Percentiles rank a stretch among this genome's conserved stretches.
Conservation (phyloP, 2,329 filamentous ascomycete species). For the Zopfia rhizophila region DNA sequence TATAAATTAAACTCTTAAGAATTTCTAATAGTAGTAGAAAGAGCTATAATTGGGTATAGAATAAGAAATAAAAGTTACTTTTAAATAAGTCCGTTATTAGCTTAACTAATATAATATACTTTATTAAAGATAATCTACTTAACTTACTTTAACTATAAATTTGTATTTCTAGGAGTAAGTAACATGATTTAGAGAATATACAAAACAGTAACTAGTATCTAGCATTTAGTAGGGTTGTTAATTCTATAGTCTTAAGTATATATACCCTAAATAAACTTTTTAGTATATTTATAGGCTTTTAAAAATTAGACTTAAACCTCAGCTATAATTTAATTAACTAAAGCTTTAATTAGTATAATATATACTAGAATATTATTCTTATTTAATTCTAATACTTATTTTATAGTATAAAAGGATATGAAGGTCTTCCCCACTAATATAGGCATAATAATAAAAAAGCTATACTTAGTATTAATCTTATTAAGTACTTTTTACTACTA, state of each 20-base stretch:
- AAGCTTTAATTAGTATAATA: constrained; percentile 81
- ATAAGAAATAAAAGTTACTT: constrained; percentile 79
- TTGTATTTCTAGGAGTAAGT: constrained; percentile 70
- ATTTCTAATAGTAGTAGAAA: constrained; percentile 84
- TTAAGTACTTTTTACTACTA: constrained; percentile 82
- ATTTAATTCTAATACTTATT: constrained; percentile 73
- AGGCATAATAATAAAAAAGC: constrained; percentile 79
- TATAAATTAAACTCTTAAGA: constrained; percentile 75
- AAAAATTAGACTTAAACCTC: constrained; percentile 80
- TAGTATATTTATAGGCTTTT: constrained; percentile 68
- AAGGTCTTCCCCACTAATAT: constrained; percentile 86
- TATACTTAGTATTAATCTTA: constrained; percentile 74
- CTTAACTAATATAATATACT: constrained; percentile 81
- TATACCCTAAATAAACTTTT: constrained; percentile 79
- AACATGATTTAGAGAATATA: constrained; percentile 84
- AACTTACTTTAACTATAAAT: constrained; percentile 73
- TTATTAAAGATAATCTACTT: constrained; percentile 85
- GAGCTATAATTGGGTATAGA: constrained; percentile 80
- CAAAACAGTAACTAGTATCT: constrained; percentile 80
- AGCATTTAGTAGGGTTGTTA: constrained; percentile 77
- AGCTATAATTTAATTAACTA: constrained; percentile 85
- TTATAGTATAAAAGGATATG: constrained; percentile 87
- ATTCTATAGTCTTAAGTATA: constrained; percentile 80
- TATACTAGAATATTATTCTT: constrained; percentile 80
- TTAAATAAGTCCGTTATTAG: constrained; percentile 80